Percentiles rank a stretch among this genome's conserved stretches.
phyloP scores from a whole-genome alignment of 1,284 basidiomycete genomes.

The Cryptococcus floricola region DNA sequence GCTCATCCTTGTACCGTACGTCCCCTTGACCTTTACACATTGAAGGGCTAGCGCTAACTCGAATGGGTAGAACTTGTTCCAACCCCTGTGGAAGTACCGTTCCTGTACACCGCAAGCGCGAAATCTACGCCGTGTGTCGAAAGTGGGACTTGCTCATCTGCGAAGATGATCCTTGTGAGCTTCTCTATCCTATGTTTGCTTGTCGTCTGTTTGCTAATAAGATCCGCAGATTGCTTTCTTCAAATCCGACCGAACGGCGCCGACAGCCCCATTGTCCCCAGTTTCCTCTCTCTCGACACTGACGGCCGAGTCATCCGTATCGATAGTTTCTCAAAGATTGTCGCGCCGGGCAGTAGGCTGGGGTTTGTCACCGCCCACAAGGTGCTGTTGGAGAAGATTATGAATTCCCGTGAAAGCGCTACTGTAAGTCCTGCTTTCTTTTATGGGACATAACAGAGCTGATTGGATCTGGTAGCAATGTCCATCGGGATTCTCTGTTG shows the following conservation, averaged over 20 bases:
- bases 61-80: constrained; percentile 57
- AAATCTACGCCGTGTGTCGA: constrained; percentile 69
- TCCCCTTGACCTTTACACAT: constrained; percentile 25
- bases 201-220: not conserved
- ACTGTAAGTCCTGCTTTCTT: constrained; percentile 16
- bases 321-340: constrained; percentile 76
- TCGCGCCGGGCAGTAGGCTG: constrained; percentile 68
- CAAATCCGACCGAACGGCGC: constrained; percentile 45
- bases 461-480: constrained; percentile 19
- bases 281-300: constrained; percentile 57
- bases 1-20: constrained; percentile 34
- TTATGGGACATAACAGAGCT: not conserved
- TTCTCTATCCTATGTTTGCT: not conserved
- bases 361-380: constrained; percentile 63
- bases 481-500: constrained; percentile 39
- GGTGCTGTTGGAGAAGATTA: constrained; percentile 29
- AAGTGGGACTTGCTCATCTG: constrained; percentile 67
- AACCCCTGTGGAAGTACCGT: constrained; percentile 75
- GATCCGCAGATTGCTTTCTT: constrained; percentile 44
- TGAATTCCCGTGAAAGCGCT: constrained; percentile 34
- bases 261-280: constrained; percentile 35
- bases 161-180: constrained; percentile 66
- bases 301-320: constrained; percentile 73
- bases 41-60: not conserved
- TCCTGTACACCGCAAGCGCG: constrained; percentile 60